Conservation (phyloP, 345 rosid genomes). For the Populus euphratica region DNA sequence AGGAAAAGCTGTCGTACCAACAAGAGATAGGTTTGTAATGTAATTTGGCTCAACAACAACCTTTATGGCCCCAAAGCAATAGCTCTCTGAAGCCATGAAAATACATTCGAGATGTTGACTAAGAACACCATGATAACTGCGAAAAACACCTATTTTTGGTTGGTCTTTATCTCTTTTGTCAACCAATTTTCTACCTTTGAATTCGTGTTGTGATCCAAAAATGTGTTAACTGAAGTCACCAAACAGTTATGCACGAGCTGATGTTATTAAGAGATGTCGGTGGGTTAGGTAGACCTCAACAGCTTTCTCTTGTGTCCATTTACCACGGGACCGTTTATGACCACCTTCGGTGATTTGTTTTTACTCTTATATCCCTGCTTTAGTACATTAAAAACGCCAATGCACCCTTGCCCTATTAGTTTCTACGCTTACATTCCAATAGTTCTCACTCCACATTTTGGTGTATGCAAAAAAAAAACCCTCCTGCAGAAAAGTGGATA, state of each 20-base stretch:
- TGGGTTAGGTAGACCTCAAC: not conserved
- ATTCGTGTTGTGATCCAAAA: not conserved
- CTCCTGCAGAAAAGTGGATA: not conserved
- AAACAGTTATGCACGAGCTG: not conserved
- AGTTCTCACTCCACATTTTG: too few relatives aligned
- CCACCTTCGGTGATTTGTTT: constrained; percentile 4
- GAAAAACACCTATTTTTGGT: not conserved
- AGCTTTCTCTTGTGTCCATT: not conserved
- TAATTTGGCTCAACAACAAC: not conserved
- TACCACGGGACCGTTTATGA: not conserved
- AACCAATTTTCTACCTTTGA: not conserved
- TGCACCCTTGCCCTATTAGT: not conserved
- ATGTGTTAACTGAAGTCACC: not conserved
- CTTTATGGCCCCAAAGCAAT: not conserved
- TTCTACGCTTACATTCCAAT: too few relatives aligned
- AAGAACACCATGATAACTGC: not conserved
- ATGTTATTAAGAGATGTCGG: not conserved
- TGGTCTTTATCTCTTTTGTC: not conserved
- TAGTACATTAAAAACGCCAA: not conserved
- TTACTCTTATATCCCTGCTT: not conserved
- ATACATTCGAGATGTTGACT: not conserved
- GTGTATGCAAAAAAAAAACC: too few relatives aligned
- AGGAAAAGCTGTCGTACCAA: not conserved
- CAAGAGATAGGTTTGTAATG: not conserved
- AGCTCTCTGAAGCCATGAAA: not conserved